phyloP scores from a whole-genome alignment of 2,329 filamentous ascomycete genomes.

The Claviceps sp. region DNA sequence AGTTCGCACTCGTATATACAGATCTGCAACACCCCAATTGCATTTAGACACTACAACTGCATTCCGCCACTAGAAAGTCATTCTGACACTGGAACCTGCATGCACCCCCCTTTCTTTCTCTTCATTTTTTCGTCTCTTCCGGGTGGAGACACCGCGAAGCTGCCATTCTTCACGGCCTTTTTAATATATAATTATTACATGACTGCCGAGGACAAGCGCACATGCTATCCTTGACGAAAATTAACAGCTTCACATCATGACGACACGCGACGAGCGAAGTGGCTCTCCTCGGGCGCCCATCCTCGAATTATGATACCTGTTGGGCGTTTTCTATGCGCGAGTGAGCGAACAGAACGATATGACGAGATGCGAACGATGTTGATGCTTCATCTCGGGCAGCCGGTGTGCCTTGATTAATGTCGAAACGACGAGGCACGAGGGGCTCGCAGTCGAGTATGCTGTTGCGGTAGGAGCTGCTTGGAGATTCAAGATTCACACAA shows the following conservation, averaged over 20 bases:
- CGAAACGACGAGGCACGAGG: neutral
- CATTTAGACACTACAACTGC: neutral
- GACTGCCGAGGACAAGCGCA: constrained; percentile 7
- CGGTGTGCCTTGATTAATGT: neutral
- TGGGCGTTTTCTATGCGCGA: constrained; percentile 2
- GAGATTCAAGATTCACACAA: constrained; percentile 9
- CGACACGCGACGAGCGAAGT: constrained; percentile 4
- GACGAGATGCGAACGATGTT: constrained; percentile 7
- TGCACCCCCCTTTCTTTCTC: neutral
- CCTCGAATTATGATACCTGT: neutral
- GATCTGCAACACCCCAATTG: constrained; percentile 1
- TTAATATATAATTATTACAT: constrained; percentile 5
- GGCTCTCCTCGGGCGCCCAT: neutral
- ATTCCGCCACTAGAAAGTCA: too few relatives aligned
- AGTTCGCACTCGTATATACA: constrained; percentile 2
- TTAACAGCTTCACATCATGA: constrained; percentile 5
- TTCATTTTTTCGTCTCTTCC: neutral
- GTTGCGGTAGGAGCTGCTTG: neutral
- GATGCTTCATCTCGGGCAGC: constrained; percentile 1
- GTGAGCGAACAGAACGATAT: constrained; percentile 4
- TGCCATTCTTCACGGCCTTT: neutral
- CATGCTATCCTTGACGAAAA: constrained; percentile 7
- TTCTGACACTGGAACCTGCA: too few relatives aligned
- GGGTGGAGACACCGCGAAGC: neutral
- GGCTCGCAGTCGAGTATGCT: neutral